Conservation (phyloP, 805 yeast genomes). For the Candida incommunis region DNA sequence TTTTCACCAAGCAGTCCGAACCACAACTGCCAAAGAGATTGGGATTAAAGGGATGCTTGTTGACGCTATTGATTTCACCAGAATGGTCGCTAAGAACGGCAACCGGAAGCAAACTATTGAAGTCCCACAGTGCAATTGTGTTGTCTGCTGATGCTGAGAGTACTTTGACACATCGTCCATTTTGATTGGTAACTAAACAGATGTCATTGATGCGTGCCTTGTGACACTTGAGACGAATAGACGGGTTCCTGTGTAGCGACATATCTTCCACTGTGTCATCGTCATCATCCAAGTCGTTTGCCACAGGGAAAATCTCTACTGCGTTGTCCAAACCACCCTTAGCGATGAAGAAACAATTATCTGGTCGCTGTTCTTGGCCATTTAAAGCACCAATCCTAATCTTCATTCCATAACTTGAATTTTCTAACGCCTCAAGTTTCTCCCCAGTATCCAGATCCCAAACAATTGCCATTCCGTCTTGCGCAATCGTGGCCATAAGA, state of each 20-base stretch:
- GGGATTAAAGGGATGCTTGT: background rate
- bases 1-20: background rate
- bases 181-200: background rate
- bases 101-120: background rate
- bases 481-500: background rate
- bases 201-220: background rate
- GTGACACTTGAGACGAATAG: background rate
- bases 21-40: background rate
- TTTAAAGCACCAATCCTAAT: background rate
- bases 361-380: background rate
- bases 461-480: background rate
- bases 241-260: background rate
- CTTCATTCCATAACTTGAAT: background rate
- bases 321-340: background rate
- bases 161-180: background rate
- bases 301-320: background rate
- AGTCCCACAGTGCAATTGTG: background rate
- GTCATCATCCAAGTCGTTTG: background rate
- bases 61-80: background rate
- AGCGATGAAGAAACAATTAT: background rate
- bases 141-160: background rate
- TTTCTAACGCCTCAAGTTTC: background rate
- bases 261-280: background rate
- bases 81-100: background rate
- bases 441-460: background rate